Conservation (phyloP, 2,329 filamentous ascomycete species). For the Ceratocystis cacaofunesta region DNA sequence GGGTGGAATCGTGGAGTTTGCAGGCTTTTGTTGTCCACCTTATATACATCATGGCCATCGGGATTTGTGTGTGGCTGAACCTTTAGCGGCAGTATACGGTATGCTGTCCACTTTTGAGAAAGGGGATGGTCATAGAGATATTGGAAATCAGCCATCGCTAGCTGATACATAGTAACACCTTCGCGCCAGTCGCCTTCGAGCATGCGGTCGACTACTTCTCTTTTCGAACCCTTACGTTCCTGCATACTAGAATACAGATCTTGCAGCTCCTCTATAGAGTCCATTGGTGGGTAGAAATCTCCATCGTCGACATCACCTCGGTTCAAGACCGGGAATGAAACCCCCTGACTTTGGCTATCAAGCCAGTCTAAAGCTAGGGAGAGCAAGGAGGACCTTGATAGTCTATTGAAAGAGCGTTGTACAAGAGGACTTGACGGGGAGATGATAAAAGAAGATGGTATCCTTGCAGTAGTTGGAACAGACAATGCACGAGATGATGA, state of each 20-base stretch:
- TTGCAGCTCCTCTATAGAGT: constrained; percentile 50
- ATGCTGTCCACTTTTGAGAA: constrained; percentile 49
- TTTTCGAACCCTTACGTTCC: constrained; percentile 42
- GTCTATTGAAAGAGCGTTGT: constrained; percentile 49
- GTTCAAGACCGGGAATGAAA: constrained; percentile 32
- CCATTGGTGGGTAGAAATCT: constrained; percentile 54
- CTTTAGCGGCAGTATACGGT: constrained; percentile 41
- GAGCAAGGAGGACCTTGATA: constrained; percentile 58
- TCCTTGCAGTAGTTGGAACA: constrained; percentile 54
- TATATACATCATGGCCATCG: constrained; percentile 21
- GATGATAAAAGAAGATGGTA: constrained; percentile 57
- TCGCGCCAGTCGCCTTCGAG: constrained; percentile 54
- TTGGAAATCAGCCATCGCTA: constrained; percentile 54
- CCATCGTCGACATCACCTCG: constrained; percentile 37
- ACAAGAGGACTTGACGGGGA: constrained; percentile 49
- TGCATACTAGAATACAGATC: constrained; percentile 48
- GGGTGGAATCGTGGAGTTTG: constrained; percentile 60
- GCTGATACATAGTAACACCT: constrained; percentile 49
- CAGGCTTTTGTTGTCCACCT: constrained; percentile 32
- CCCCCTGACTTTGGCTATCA: constrained; percentile 45
- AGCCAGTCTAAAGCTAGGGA: constrained; percentile 66
- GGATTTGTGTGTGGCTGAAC: constrained; percentile 21
- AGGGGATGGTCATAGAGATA: constrained; percentile 50
- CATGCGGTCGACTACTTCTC: constrained; percentile 49
- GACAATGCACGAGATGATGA: constrained; percentile 29